Conservation (phyloP, 2,329 filamentous ascomycete genomes). For the Ceratocystis colombiana region DNA sequence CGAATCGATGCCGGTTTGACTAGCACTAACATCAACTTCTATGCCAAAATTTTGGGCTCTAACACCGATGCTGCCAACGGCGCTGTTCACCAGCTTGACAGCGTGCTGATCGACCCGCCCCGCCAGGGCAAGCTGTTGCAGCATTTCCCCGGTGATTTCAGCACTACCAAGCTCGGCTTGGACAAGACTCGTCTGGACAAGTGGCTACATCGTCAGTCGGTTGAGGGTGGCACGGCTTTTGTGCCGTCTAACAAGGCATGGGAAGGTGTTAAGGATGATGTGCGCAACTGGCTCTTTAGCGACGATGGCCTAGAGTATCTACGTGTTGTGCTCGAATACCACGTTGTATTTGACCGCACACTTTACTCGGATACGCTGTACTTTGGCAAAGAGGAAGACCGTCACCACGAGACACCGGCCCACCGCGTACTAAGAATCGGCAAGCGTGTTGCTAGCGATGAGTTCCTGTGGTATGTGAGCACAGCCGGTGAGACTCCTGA, state of each 20-base stretch:
- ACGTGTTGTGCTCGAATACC: constrained; percentile 66
- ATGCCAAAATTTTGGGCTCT: constrained; percentile 56
- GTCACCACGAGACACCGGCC: neutral
- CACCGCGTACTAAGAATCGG: neutral
- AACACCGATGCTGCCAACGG: constrained; percentile 65
- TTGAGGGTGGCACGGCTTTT: constrained; percentile 63
- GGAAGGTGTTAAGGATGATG: constrained; percentile 55
- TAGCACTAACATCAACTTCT: constrained; percentile 67
- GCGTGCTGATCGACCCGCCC: constrained; percentile 66
- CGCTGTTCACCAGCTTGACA: constrained; percentile 66
- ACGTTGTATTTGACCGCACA: constrained; percentile 62
- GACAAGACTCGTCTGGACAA: constrained; percentile 61
- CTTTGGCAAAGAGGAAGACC: constrained; percentile 28
- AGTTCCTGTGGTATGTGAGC: constrained; percentile 23
- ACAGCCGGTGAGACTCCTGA: constrained; percentile 7
- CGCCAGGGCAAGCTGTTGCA: constrained; percentile 43
- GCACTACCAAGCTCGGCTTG: constrained; percentile 65
- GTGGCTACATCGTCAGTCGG: constrained; percentile 44
- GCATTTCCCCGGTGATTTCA: constrained; percentile 66
- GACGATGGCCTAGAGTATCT: constrained; percentile 64
- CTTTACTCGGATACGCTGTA: constrained; percentile 80
- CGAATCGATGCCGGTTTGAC: constrained; percentile 52
- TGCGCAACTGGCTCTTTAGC: constrained; percentile 81
- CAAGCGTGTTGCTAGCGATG: constrained; percentile 26
- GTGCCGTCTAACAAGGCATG: constrained; percentile 77